Conservation (phyloP, 2,329 filamentous ascomycete genomes). For the Pezizomycotina sp. region DNA sequence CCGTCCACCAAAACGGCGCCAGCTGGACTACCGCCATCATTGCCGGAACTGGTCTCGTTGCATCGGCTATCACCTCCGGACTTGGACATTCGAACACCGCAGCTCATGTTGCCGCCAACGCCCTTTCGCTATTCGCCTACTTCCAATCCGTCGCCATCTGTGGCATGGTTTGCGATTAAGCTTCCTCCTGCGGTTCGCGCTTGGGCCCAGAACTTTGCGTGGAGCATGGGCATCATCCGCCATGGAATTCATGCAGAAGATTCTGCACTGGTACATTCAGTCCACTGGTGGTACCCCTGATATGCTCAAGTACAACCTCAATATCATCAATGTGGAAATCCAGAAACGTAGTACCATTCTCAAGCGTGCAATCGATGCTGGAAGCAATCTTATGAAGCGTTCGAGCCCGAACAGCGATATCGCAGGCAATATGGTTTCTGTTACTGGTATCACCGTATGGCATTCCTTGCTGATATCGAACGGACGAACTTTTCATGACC, state of each 20-base stretch:
- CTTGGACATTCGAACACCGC: constrained; percentile 87
- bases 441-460: constrained; percentile 74
- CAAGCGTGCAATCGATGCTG: constrained; percentile 4
- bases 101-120: constrained; percentile 83
- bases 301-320: constrained; percentile 57
- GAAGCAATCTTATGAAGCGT: constrained; percentile 7
- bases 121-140: constrained; percentile 82
- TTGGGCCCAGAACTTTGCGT: constrained; percentile 96
- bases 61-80: constrained; percentile 76
- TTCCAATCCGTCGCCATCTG: constrained; percentile 90
- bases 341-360: constrained; percentile 42
- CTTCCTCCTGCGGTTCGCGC: constrained; percentile 76
- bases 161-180: constrained; percentile 61
- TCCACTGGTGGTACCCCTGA: constrained; percentile 76
- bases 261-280: constrained; percentile 92
- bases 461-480: constrained; percentile 72
- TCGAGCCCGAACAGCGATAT: constrained; percentile 11
- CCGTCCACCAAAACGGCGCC: constrained; percentile 72
- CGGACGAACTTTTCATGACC: constrained; percentile 80
- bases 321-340: constrained; percentile 65
- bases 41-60: constrained; percentile 63
- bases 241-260: constrained; percentile 68
- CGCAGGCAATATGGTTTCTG: constrained; percentile 28
- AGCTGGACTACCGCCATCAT: constrained; percentile 83
- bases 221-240: constrained; percentile 94